Base-by-base conservation (phyloP, 1,139 yeast genomes). In the Magnusiomyces magnusii region DNA sequence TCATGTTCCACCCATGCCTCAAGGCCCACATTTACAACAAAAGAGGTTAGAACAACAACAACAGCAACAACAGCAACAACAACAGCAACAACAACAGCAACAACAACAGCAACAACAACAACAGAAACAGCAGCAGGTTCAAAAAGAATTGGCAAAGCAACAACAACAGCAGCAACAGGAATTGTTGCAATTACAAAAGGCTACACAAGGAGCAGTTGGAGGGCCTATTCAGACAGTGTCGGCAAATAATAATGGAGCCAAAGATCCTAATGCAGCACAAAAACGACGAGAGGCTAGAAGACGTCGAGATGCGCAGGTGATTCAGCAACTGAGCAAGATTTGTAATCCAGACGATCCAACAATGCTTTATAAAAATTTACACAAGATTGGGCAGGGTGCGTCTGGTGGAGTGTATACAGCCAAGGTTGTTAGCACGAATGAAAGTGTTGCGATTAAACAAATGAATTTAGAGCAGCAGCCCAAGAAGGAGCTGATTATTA, bases 381-480 rank as follows among this genome's bases (percentile, higher is more conserved):
- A 80, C 23, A 92, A 93, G 75, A 87, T 93, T 69, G 99, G 99
- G 3, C 98, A 93, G 75, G 99, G 99, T 69, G 99, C 99, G 0
- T 86, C 95, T 47, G 99, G 99, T 60, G 98, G 98, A 57, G 99
- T 93, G 54, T 93, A 86, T 70, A 89, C 95, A 47, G 98, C 98
- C 0, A 85, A 86, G 68, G 91, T 87, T 66, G 73, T 74, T 34
- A 81, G 81, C 19, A 39, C 19, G 5, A 78, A 82, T 58, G 77
- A 77, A 47, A 79, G 86, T 53, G 99, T 93, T 53, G 99, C 99
- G 13, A 90, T 93, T 64, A 93, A 93, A 73, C 98, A 93, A 75
- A 93, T 93, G 93, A 95, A 92, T 68, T 76, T 93, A 61, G 89
- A 88, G 62, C 87, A 87, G 61, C 99, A 95, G 75, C 96, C 97